A percentile compares a stretch with the other conserved stretches of the same genome.
Conservation (phyloP, 352 stramenopile genomes). For the Phytopythium mirpurense region DNA sequence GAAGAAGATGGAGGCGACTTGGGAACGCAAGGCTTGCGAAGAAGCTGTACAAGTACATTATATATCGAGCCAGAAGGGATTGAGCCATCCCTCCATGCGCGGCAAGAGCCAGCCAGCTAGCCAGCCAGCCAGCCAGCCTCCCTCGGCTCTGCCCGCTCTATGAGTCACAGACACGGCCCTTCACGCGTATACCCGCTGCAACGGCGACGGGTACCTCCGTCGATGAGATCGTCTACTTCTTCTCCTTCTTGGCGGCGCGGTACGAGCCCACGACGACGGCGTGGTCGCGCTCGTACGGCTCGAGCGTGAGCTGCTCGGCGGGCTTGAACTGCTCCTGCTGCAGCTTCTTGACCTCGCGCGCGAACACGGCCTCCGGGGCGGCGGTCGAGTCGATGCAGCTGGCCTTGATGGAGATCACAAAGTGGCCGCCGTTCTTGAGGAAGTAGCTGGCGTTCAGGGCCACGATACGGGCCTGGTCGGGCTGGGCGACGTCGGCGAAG, state of each 20-base stretch:
- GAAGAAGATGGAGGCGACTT: background rate
- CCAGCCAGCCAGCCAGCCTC: background rate
- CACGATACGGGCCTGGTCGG: constrained; percentile 99
- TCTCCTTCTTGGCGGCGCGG: constrained; percentile 93
- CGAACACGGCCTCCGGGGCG: constrained; percentile 97
- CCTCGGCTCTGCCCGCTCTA: constrained; percentile 1
- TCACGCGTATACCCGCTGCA: background rate
- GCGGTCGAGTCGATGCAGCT: constrained; percentile 99
- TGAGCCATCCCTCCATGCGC: background rate
- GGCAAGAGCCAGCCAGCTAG: background rate
- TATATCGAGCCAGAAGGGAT: constrained; percentile 6
- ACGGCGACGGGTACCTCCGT: background rate
- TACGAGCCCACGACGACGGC: constrained; percentile 98
- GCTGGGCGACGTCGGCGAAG: constrained; percentile 99
- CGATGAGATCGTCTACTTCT: constrained; percentile 43
- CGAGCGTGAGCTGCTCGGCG: constrained; percentile 97
- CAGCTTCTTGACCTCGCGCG: constrained; percentile 96
- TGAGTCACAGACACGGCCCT: constrained; percentile 3
- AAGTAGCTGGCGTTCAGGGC: constrained; percentile 99
- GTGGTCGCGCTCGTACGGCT: constrained; percentile 99
- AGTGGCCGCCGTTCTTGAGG: constrained; percentile 99
- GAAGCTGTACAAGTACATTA: constrained; percentile 9
- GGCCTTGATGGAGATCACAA: constrained; percentile 99
- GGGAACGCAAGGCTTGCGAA: background rate
- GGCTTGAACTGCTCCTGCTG: constrained; percentile 99